phyloP scores from a whole-genome alignment of 106 monocot species.

The Phalaenopsis aphrodite region DNA sequence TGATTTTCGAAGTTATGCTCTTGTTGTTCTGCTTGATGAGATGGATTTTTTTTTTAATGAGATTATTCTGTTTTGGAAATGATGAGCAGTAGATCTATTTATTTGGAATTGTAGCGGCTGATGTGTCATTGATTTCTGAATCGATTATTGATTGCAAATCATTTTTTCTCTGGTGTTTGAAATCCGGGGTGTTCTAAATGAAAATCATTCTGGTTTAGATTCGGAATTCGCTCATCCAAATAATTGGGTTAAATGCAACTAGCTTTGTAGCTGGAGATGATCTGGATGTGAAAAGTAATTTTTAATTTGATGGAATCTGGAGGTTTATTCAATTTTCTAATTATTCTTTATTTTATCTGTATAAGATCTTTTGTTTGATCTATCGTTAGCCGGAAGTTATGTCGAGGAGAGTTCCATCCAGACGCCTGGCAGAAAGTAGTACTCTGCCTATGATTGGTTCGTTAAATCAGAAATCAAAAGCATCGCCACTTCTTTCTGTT shows the following conservation, averaged over 20 bases:
- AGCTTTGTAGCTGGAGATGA: background rate
- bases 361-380: background rate
- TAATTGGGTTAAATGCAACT: background rate
- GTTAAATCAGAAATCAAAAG: constrained; percentile 24
- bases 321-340: background rate
- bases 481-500: constrained; percentile 28
- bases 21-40: too few species aligned
- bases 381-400: constrained; percentile 4
- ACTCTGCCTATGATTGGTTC: constrained; percentile 18
- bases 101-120: background rate
- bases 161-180: background rate
- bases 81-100: background rate
- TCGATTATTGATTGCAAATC: background rate
- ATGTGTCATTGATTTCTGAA: background rate
- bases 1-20: too few species aligned
- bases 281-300: background rate
- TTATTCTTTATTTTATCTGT: background rate
- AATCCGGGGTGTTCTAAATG: background rate
- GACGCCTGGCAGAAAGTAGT: constrained; percentile 16
- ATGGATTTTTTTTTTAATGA: too few species aligned
- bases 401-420: constrained; percentile 24
- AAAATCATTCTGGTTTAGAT: background rate
- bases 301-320: background rate
- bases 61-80: background rate
- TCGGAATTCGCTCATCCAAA: background rate